These are phyloP conservation scores for Suillus bovinus DNA, from an alignment of 768 basidiomycete genomes.

Conservation along the genomic window DNA sequence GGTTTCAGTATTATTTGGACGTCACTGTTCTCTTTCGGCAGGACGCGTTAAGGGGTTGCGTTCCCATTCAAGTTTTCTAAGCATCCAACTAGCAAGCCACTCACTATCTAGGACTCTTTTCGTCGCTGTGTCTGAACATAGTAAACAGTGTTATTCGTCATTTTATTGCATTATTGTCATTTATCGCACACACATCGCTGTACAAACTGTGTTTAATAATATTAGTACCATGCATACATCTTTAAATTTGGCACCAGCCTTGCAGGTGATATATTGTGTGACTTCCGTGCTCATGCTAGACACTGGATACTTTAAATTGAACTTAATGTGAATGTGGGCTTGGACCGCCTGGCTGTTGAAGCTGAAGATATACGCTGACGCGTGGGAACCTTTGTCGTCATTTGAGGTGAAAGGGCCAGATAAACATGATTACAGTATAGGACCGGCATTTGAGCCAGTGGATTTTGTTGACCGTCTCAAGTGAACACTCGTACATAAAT, in stretches of 20 bases:
- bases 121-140: too few species aligned
- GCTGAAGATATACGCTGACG: too few species aligned
- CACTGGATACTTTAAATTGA: background rate
- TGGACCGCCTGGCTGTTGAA: too few species aligned
- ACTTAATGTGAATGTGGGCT: too few species aligned
- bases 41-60: slow-evolving; percentile 59
- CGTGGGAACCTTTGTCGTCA: too few species aligned
- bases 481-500: too few species aligned
- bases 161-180: background rate
- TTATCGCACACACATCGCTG: background rate
- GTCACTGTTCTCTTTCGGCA: slow-evolving; percentile 66
- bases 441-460: too few species aligned
- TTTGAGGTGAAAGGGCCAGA: too few species aligned
- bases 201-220: background rate
- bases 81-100: slow-evolving; percentile 43
- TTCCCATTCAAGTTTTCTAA: slow-evolving; percentile 61
- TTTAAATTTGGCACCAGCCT: too few species aligned
- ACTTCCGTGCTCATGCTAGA: background rate
- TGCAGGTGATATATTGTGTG: background rate
- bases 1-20: slow-evolving; percentile 67
- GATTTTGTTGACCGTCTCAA: too few species aligned
- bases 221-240: background rate
- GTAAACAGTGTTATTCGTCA: background rate
- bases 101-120: slow-evolving; percentile 21
- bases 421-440: too few species aligned